Percentiles rank a stretch among this genome's conserved stretches.
phyloP scores from a whole-genome alignment of 176 grass and related monocot species.

The Oryza officinalis region DNA sequence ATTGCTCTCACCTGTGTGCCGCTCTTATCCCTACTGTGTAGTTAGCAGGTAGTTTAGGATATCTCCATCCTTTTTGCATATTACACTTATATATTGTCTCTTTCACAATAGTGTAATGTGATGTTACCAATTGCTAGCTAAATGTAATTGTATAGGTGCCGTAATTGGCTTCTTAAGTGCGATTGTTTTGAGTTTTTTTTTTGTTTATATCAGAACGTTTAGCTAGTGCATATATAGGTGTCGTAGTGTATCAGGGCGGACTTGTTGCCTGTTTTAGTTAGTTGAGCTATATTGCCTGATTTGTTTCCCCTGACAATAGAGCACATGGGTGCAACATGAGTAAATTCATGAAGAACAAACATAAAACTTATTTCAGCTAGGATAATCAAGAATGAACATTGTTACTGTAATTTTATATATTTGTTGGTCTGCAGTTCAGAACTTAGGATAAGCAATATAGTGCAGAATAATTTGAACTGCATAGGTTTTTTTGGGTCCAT shows the following conservation, averaged over 20 bases:
- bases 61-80: background rate
- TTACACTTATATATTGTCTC: background rate
- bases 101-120: background rate
- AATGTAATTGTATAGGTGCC: background rate
- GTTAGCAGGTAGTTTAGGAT: background rate
- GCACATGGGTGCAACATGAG: background rate
- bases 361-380: background rate
- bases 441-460: background rate
- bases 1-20: background rate
- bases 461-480: background rate
- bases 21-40: background rate
- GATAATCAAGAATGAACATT: too few species aligned
- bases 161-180: background rate
- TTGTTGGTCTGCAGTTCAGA: background rate
- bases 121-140: background rate
- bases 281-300: background rate
- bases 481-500: background rate
- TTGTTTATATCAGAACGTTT: background rate
- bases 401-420: background rate
- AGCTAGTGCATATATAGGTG: background rate
- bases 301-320: background rate
- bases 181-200: conserved; percentile 1
- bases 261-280: background rate
- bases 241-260: too few species aligned
- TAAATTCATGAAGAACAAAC: background rate